Base-by-base conservation (phyloP, 2,329 filamentous ascomycete species). In the Fusarium phyllophilum region DNA sequence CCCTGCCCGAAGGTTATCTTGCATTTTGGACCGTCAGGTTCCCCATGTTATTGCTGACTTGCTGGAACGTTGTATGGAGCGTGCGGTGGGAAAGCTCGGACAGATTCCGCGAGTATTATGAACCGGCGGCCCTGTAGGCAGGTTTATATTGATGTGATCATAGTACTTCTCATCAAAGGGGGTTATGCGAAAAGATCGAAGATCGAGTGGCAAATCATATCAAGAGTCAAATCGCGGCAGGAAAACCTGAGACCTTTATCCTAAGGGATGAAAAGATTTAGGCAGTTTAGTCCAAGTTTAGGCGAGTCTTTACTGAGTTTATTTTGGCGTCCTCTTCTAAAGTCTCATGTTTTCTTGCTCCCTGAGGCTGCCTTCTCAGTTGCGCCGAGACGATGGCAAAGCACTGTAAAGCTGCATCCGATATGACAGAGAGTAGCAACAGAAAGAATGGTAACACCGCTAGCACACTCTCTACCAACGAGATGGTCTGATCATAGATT, bases 21-120 rank as follows among this genome's bases (percentile, higher is more conserved):
- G 87, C 86, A 17, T 97, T 97, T 79, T 98, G 95, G 94, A 93
- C 93, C 0, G 85, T 89, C 13, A 87, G 89, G 66, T 98, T 98
- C 79, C 94, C 95, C 8, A 90, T 89, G 75, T 82, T 98, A 76
- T 80, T 98, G 67, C 91, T 97, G 79, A 87, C 88, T 60, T 97
- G 94, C 79, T 96, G 95, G 85, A 89, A 90, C 77, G 89, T 95
- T 24, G 88, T 97, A 29, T 88, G 89, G 70, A 88, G 91, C 57
- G 85, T 94, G 69, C 87, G 85, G 5, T 88, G 95, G 83, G 86
- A 92, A 65, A 84, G 84, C 2, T 86, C 89, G 72, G 89, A 91
- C 77, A 86, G 92, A 6, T 96, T 96, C 76, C 88, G 85, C 78
- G 91, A 92, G 71, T 96, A 95, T 78, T 96, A 93, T 77, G 82